Evolutionary conservation across 2,329 filamentous ascomycete species (phyloP).

Genomic region (Beauveria varroae): DNA sequence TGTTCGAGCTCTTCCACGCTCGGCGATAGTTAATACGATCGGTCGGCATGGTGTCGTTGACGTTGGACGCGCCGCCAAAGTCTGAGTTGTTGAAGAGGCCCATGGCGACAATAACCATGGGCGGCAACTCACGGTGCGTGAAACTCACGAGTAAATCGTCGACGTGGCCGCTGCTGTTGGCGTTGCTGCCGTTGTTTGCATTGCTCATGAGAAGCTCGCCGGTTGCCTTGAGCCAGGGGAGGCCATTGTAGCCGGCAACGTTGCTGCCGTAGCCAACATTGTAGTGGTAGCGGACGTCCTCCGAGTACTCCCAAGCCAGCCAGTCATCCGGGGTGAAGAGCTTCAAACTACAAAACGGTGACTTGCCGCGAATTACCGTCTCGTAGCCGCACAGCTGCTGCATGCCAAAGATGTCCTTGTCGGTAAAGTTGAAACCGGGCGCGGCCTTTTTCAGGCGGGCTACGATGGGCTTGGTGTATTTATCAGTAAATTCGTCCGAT

Average conservation of each 20-base stretch:
- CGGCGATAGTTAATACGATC: slow-evolving; percentile 55
- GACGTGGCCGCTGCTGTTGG: slow-evolving; percentile 14
- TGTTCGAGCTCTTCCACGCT: slow-evolving; percentile 54
- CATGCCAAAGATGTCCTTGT: slow-evolving; percentile 56
- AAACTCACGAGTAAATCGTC: slow-evolving; percentile 62
- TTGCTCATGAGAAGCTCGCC: slow-evolving; percentile 37
- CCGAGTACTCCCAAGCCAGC: slow-evolving; percentile 59
- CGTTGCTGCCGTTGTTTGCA: slow-evolving; percentile 16
- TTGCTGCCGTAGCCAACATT: slow-evolving; percentile 58
- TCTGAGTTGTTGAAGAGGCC: slow-evolving; percentile 63
- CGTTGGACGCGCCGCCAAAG: slow-evolving; percentile 38
- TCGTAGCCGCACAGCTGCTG: slow-evolving; percentile 61
- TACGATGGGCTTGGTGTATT: slow-evolving; percentile 54
- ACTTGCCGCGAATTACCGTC: slow-evolving; percentile 53
- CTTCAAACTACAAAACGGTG: slow-evolving; percentile 52
- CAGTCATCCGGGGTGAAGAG: slow-evolving; percentile 55
- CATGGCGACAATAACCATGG: slow-evolving; percentile 58
- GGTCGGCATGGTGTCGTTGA: slow-evolving; percentile 59
- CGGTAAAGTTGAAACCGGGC: slow-evolving; percentile 55
- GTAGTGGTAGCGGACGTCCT: slow-evolving; percentile 57
- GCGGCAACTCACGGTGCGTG: slow-evolving; percentile 61
- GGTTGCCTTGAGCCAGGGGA: slow-evolving; percentile 60
- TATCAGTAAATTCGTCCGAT: slow-evolving; percentile 39
- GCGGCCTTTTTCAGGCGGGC: slow-evolving; percentile 45
- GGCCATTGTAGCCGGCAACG: slow-evolving; percentile 50